A percentile compares a stretch with the other conserved stretches of the same genome.
Conservation (phyloP, 768 basidiomycete species). For the Amanita jacksonii region DNA sequence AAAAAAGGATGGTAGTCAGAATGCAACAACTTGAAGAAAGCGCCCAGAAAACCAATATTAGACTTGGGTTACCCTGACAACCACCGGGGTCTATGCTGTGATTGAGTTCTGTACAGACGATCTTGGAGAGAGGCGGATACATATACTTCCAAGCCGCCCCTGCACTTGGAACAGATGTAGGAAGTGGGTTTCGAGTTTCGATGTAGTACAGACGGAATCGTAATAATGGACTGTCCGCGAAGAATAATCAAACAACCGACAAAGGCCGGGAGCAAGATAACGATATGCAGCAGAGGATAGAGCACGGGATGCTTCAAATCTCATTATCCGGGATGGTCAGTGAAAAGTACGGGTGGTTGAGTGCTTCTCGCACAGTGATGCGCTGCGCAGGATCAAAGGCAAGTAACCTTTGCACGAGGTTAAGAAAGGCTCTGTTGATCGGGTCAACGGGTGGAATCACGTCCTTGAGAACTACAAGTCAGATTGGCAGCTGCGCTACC, state of each 20-base stretch:
- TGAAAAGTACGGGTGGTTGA: conserved; percentile 81
- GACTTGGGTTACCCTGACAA: conserved; percentile 3
- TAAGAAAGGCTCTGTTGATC: conserved; percentile 72
- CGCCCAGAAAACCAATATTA: conserved; percentile 1
- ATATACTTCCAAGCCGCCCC: conserved; percentile 7
- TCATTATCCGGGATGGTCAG: conserved; percentile 52
- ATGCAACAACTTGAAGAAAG: not conserved
- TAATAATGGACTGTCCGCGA: conserved; percentile 18
- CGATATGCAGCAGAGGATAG: conserved; percentile 15
- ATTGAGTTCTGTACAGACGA: not conserved
- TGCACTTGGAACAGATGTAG: conserved; percentile 7
- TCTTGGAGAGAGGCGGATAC: conserved; percentile 3
- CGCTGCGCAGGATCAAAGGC: conserved; percentile 86
- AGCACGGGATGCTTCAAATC: conserved; percentile 32
- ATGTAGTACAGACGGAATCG: conserved; percentile 17
- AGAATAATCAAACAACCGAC: conserved; percentile 13
- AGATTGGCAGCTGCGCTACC: conserved; percentile 5
- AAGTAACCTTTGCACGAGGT: conserved; percentile 80
- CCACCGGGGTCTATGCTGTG: conserved; percentile 6
- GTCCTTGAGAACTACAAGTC: conserved; percentile 38
- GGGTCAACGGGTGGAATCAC: conserved; percentile 73
- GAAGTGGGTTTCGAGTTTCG: conserved; percentile 9
- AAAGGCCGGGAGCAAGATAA: conserved; percentile 17
- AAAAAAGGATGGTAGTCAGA: not conserved
- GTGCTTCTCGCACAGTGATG: conserved; percentile 80